These are phyloP conservation scores for Misopates orontium DNA, from an alignment of 257 asterid species.

Conservation along the genomic window DNA sequence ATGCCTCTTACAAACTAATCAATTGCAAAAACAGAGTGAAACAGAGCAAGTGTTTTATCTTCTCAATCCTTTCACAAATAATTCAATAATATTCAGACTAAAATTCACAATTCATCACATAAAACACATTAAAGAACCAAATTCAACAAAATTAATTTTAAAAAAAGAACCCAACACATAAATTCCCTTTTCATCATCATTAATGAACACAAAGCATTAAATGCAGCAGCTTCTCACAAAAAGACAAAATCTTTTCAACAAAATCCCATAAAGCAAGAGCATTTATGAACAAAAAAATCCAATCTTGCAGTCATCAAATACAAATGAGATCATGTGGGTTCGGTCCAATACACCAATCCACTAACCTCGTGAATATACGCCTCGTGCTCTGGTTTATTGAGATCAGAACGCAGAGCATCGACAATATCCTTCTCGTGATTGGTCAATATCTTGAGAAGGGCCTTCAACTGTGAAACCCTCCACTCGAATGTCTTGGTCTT, in stretches of 20 bases:
- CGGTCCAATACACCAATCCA: not conserved
- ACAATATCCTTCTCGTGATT: slow-evolving; percentile 65
- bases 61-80: too few species aligned
- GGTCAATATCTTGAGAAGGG: slow-evolving; percentile 48
- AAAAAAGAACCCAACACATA: not conserved
- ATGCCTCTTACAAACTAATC: too few species aligned
- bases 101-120: not conserved
- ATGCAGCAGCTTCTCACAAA: slow-evolving; percentile 22
- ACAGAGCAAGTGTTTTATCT: too few species aligned
- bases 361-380: slow-evolving; percentile 71
- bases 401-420: slow-evolving; percentile 68
- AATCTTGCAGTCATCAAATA: not conserved
- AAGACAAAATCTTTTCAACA: not conserved
- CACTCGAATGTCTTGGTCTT: slow-evolving; percentile 70
- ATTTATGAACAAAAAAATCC: slow-evolving; percentile 2
- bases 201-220: slow-evolving; percentile 28
- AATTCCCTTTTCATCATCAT: slow-evolving; percentile 7
- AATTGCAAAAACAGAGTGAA: too few species aligned
- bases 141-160: slow-evolving; percentile 1
- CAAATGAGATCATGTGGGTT: too few species aligned
- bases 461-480: slow-evolving; percentile 80
- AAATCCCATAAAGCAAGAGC: not conserved
- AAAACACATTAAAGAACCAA: not conserved
- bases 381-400: slow-evolving; percentile 73
- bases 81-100: not conserved